Conservation (phyloP, 2,329 filamentous ascomycete species). For the Botrytis galanthina region DNA sequence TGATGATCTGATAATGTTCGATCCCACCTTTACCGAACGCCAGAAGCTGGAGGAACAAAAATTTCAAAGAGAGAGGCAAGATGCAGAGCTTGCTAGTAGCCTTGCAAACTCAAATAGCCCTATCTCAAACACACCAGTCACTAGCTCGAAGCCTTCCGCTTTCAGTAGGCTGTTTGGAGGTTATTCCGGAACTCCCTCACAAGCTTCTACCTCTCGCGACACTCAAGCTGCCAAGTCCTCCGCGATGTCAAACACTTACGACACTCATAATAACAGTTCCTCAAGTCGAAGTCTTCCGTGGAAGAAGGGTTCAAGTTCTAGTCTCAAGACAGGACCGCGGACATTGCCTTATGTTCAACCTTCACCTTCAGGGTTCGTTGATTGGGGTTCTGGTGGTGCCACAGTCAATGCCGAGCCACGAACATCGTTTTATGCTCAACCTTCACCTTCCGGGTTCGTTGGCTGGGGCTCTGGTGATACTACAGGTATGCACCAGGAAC, state of each 20-base stretch:
- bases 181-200: conserved; percentile 23
- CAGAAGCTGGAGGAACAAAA: conserved; percentile 42
- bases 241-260: background rate
- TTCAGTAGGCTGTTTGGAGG: conserved; percentile 34
- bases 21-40: conserved; percentile 22
- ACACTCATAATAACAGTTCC: background rate
- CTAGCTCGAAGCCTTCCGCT: conserved; percentile 28
- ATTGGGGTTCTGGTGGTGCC: background rate
- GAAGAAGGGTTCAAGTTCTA: background rate
- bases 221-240: background rate
- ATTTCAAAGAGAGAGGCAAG: conserved; percentile 40
- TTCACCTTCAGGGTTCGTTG: background rate
- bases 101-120: conserved; percentile 26
- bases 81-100: conserved; percentile 38
- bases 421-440: background rate
- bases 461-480: background rate
- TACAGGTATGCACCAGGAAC: background rate
- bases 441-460: background rate
- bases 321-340: background rate
- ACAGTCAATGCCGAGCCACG: background rate
- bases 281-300: conserved; percentile 3
- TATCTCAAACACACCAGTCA: conserved; percentile 7
- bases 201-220: conserved; percentile 19
- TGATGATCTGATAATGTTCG: conserved; percentile 26
- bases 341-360: background rate